Evolutionary conservation across 768 basidiomycete species (phyloP), one percentile per base, ranked within the genome.

Genomic region (Boletus subparvulus): DNA sequence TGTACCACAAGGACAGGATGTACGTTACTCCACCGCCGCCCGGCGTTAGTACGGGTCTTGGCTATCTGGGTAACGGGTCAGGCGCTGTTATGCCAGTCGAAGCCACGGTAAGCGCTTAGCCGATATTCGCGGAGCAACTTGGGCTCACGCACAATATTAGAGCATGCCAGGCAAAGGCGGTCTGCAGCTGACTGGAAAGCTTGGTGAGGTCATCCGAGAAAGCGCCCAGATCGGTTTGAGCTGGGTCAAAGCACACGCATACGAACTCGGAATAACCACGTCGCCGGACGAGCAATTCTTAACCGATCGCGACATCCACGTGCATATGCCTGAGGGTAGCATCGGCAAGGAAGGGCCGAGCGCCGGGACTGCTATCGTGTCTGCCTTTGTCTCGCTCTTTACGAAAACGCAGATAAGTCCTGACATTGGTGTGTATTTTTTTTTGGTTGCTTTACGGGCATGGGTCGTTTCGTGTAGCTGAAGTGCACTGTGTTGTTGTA

Each of bases 51-150:
- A 97, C 94, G 14, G 97, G 97, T 17, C 75, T 99, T 4, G 97
- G 97, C 4, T 98, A 98, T 72, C 77, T 96, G 26, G 96, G 96
- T 2, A 98, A 98, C 70, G 97, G 97, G 1, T 90, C 89, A 14
- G 97, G 97, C 26, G 90, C 93, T 6, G 92, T 98, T 42, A 96
- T 98, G 94, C 95, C 95, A 19, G 86, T 99, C 30, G 97, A 99
- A 75, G 93, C 90, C 39, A 89, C 89, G 65, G 94, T 94, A 58
- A 65, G 86, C 80, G 17, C 8, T 35, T 47, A 40, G 5, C 17
- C 13, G 28, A 17, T 43, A 35, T 48, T 12, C 14, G 16, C 6
- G n/a, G 19, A 10, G 8, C 16, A 24, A 40, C 13, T 11, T n/a
- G 37, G 41, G 32, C 52, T 58, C 13, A 59, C 39, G 7, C 4